These are phyloP conservation scores for Athelia psychrophila DNA, from an alignment of 1,284 basidiomycete species.

Conservation along the genomic window DNA sequence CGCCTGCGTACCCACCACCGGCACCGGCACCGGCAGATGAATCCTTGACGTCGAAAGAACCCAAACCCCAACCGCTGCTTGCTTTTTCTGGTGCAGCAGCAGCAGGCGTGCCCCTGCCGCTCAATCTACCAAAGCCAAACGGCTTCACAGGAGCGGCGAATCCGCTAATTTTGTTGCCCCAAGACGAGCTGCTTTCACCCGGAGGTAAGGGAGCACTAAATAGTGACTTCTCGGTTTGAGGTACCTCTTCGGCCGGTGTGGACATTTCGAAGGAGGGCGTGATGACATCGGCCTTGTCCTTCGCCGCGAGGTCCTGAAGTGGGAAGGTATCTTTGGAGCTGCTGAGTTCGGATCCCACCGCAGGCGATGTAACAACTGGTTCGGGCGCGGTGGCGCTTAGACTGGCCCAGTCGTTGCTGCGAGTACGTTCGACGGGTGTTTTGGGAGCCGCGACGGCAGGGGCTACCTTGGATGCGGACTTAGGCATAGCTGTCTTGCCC, in stretches of 20 bases:
- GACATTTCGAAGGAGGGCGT: too few relatives aligned
- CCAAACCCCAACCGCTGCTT: background rate
- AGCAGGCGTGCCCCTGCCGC: background rate
- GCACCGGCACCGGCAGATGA: background rate
- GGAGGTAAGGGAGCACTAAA: background rate
- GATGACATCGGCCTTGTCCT: too few relatives aligned
- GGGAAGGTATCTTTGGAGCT: too few relatives aligned
- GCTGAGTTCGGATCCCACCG: too few relatives aligned
- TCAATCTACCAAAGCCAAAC: background rate
- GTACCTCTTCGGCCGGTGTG: too few relatives aligned
- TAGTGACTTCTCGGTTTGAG: background rate
- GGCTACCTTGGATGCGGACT: background rate
- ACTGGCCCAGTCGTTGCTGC: conserved; percentile 2
- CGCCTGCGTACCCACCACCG: background rate
- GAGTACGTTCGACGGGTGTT: background rate
- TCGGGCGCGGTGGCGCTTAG: too few relatives aligned
- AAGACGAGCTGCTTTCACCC: background rate
- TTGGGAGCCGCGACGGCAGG: background rate
- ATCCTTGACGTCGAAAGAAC: background rate
- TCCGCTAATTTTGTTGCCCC: background rate
- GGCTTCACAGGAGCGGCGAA: background rate
- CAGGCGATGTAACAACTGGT: too few relatives aligned
- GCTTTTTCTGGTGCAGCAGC: background rate
- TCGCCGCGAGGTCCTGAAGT: too few relatives aligned
- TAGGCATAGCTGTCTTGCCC: conserved; percentile 4